These are phyloP conservation scores for Spathaspora hagerdaliae DNA, from an alignment of 805 yeast species.

Conservation along the genomic window DNA sequence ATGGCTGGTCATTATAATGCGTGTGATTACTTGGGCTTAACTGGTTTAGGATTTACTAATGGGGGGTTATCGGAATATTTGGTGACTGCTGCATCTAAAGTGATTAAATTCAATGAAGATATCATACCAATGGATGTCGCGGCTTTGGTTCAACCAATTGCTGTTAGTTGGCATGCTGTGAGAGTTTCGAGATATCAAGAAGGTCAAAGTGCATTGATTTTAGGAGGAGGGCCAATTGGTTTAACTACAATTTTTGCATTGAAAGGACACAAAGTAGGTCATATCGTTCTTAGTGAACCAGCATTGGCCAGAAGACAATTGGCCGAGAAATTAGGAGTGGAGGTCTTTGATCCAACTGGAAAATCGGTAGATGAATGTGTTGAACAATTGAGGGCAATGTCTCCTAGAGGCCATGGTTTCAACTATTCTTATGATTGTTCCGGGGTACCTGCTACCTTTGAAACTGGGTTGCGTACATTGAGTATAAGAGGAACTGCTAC, in stretches of 20 bases:
- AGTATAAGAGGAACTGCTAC: constrained; percentile 55
- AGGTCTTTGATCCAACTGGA: constrained; percentile 45
- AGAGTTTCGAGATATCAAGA: constrained; percentile 35
- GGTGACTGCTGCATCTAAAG: constrained; percentile 38
- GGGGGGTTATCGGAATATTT: constrained; percentile 54
- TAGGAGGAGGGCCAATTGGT: constrained; percentile 68
- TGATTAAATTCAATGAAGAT: constrained; percentile 37
- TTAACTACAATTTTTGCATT: constrained; percentile 53
- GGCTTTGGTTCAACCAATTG: constrained; percentile 54
- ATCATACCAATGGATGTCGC: constrained; percentile 41
- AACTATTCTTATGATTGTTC: constrained; percentile 52
- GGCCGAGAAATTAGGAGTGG: constrained; percentile 48
- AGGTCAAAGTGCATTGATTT: constrained; percentile 47
- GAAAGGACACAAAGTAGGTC: constrained; percentile 35
- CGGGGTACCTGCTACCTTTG: constrained; percentile 51
- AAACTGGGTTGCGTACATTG: constrained; percentile 46
- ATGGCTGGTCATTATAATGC: constrained; percentile 47
- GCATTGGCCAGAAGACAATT: constrained; percentile 53
- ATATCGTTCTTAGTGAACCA: constrained; percentile 56
- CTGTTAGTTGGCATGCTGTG: constrained; percentile 60
- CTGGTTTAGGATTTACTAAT: constrained; percentile 52
- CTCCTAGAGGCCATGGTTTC: constrained; percentile 45
- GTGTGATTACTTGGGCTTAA: constrained; percentile 46
- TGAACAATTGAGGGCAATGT: constrained; percentile 29
- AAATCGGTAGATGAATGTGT: constrained; percentile 33